Evolutionary conservation across 2,329 filamentous ascomycete genomes (phyloP), one percentile per base, ranked within the genome.

Genomic region (Aspergillus alliaceus): DNA sequence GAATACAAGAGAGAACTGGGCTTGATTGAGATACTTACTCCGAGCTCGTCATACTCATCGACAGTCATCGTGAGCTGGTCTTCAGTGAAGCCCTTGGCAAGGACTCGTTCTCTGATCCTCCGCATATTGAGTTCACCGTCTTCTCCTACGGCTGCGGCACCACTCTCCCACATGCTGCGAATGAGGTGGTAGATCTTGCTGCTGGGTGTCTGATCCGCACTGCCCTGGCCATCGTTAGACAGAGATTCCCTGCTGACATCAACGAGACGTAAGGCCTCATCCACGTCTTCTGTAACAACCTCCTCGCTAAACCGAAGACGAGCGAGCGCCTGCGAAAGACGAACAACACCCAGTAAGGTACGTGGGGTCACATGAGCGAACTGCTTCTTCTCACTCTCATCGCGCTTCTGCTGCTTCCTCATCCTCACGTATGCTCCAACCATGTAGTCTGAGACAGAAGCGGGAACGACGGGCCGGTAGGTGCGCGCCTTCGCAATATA

Each of bases 161-260:
- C 93, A 53, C 86, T 88, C 68, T 96, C 93, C 46, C 91, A 88
- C 77, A 98, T 88, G 5, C 85, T 86, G 72, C 93, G 90, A 77
- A 99, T 91, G 63, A 99, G 85, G 74, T 96, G 95, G 78, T 96
- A 98, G 68, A 99, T 98, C 75, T 90, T 91, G 74, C 87, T 93
- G 76, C 86, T 93, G 27, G 91, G 87, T 52, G 90, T 96, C 66
- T 90, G 85, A 65, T 90, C 88, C 56, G 87, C 84, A 50, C 86
- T 80, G 52, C 81, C 79, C 59, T 77, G 69, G 70, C 83, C 81
- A 61, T 96, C 91, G 31, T 87, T 84, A 69, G 93, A 90, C 68
- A 99, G 79, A 64, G 88, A 93, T 59, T 96, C 90, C 78, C 98
- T 98, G 76, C 90, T 95, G 56, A 96, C 91, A 75, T 98, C 93